Percentiles rank a stretch among this genome's conserved stretches.
These are phyloP conservation scores for Physcomitrium patens DNA, from an alignment of 225 moss, liverwort and hornwort species.

Conservation along the genomic window DNA sequence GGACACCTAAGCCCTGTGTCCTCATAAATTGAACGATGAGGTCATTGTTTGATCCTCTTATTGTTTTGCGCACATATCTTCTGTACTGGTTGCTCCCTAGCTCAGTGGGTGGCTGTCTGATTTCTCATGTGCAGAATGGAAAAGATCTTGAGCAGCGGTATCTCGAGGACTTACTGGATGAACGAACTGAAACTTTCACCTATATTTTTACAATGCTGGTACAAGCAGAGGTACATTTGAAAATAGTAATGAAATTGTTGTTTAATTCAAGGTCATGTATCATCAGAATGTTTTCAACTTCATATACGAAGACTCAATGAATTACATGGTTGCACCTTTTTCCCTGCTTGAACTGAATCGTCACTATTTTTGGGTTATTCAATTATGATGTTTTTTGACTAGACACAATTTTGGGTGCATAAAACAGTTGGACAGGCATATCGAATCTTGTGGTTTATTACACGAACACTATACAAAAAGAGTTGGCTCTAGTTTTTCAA, in stretches of 20 bases:
- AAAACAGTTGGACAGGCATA: conserved; percentile 78
- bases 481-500: conserved; percentile 48
- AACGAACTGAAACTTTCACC: conserved; percentile 59
- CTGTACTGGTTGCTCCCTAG: neutral
- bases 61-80: neutral
- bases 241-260: neutral
- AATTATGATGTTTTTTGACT: too few relatives aligned
- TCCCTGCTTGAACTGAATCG: neutral
- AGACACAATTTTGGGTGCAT: neutral
- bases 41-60: neutral
- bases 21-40: neutral
- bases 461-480: conserved; percentile 51
- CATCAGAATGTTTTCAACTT: neutral
- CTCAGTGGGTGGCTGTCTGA: neutral
- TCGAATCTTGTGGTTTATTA: conserved; percentile 68
- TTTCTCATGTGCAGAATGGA: conserved; percentile 47
- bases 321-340: too few relatives aligned
- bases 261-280: neutral
- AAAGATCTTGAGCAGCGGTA: conserved; percentile 58
- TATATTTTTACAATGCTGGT: conserved; percentile 64
- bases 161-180: conserved; percentile 65
- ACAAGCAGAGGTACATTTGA: conserved; percentile 75
- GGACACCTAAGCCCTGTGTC: too few relatives aligned
- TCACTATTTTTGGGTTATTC: too few relatives aligned
- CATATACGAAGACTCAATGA: too few relatives aligned